Evolutionary conservation across 352 stramenopile genomes (phyloP).

Genomic region (Phytophthora pini): DNA sequence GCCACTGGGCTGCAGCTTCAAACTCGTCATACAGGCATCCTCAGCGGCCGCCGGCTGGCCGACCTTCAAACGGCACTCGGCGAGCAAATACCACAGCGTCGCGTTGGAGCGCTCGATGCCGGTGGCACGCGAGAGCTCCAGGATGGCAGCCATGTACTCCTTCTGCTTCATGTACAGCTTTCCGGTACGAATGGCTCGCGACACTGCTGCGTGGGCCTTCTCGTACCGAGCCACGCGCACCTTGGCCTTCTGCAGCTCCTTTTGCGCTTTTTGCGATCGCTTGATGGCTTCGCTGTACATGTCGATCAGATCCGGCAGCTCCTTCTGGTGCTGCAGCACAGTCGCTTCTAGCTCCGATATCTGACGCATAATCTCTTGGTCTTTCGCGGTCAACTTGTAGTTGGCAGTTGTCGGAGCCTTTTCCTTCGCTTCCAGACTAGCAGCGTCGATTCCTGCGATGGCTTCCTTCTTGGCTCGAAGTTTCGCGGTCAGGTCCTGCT

Average conservation of each 20-base stretch:
- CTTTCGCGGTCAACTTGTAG: conserved; percentile 46
- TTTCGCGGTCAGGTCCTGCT: conserved; percentile 23
- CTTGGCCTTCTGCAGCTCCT: conserved; percentile 45
- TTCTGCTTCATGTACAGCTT: conserved; percentile 51
- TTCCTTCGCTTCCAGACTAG: conserved; percentile 27
- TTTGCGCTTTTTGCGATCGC: conserved; percentile 37
- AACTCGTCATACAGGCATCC: conserved; percentile 60
- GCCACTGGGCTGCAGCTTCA: conserved; percentile 46
- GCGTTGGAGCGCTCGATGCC: conserved; percentile 60
- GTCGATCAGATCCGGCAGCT: conserved; percentile 52
- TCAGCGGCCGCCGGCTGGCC: conserved; percentile 55
- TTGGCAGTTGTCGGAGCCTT: conserved; percentile 29
- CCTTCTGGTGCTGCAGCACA: conserved; percentile 55
- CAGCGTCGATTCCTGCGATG: conserved; percentile 38
- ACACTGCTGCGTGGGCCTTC: conserved; percentile 51
- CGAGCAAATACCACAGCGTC: conserved; percentile 61
- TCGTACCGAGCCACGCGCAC: conserved; percentile 51
- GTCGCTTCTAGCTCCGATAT: conserved; percentile 53
- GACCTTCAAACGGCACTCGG: conserved; percentile 59
- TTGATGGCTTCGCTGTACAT: conserved; percentile 46
- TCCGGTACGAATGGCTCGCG: conserved; percentile 47
- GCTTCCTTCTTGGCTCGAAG: conserved; percentile 37
- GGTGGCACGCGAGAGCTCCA: conserved; percentile 57
- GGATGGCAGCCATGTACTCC: conserved; percentile 67
- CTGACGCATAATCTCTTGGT: conserved; percentile 45